These are phyloP conservation scores for Eimeria sp. DNA, from an alignment of 169 alveolate species.

Conservation along the genomic window DNA sequence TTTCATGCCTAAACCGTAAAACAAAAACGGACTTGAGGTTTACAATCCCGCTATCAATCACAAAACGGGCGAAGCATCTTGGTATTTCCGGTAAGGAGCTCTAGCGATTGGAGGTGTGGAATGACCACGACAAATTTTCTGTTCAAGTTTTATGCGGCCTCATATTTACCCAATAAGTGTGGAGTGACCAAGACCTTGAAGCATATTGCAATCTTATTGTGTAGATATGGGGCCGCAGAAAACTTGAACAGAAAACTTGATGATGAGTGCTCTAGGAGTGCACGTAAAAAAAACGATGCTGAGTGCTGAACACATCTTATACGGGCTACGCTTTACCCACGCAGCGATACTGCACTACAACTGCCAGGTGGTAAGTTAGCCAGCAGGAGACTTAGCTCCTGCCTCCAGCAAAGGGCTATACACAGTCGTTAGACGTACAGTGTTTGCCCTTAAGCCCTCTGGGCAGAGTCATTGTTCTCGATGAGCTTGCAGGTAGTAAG, in stretches of 20 bases:
- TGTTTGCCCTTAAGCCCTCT: background rate
- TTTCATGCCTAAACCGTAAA: background rate
- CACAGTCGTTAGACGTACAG: background rate
- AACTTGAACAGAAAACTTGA: no score
- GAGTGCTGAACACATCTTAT: background rate
- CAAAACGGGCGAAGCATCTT: background rate
- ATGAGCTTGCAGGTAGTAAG: conserved; percentile 20
- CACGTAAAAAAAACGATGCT: background rate
- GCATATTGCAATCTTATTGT: no score
- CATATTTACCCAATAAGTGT: no score
- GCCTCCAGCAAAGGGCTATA: background rate
- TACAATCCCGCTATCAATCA: background rate
- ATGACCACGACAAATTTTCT: no score
- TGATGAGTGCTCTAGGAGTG: background rate
- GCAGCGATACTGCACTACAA: background rate
- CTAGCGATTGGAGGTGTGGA: background rate
- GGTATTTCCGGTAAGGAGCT: background rate
- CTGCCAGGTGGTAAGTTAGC: background rate
- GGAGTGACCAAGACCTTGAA: no score
- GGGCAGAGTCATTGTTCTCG: background rate
- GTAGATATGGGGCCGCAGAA: background rate
- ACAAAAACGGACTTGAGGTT: background rate
- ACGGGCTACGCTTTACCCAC: background rate
- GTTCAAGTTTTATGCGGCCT: no score
- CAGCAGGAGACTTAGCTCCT: background rate